Evolutionary conservation across 2,329 filamentous ascomycete species (phyloP), one percentile per base, ranked within the genome.

Genomic region (Phaeosphaeriaceae sp.): DNA sequence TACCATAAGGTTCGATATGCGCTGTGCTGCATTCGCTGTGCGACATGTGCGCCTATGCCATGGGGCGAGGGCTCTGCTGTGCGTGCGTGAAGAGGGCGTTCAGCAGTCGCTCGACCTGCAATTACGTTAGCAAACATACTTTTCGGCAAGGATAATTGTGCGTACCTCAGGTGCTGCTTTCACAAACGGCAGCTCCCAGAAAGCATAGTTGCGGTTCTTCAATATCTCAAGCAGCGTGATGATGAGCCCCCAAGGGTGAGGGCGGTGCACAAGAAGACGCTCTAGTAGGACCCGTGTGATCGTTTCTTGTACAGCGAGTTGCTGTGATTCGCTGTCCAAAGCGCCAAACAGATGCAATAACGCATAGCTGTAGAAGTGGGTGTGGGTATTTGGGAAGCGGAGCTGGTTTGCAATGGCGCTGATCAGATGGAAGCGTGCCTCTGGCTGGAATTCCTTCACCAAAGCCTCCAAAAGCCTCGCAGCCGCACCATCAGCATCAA

Each of bases 241-340:
- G 75, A 97, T 89, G 45, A 99, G 82, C 13, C 96, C 96, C 94
- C 94, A 98, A 19, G 96, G 94, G 76, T 98, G 94, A 52, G 94
- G 94, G 80, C 93, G 92, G 76, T 92, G 92, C 21, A 92, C 91
- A 58, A 96, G 87, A 48, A 97, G 83, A 49, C 95, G 88, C 83
- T 99, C 95, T 40, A 97, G 83, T 47, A 99, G 82, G 22, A 97
- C 88, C 48, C 94, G 88, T 52, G 92, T 92, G 57, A 99, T 94
- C 76, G 96, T 92, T 80, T 98, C 91, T 36, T 94, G 91, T 48
- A 97, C 89, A 71, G 95, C 91, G 17, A 90, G 88, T 67, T 90
- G 89, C 57, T 81, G 74, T 79, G 82, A 80, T 48, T 95, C 91
- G 62, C 87, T 68, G 17, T 74, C 71, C 20, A 76, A 76, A 42